Base-by-base conservation (phyloP, 1,284 basidiomycete species). In the Ceratobasidium theobromae region DNA sequence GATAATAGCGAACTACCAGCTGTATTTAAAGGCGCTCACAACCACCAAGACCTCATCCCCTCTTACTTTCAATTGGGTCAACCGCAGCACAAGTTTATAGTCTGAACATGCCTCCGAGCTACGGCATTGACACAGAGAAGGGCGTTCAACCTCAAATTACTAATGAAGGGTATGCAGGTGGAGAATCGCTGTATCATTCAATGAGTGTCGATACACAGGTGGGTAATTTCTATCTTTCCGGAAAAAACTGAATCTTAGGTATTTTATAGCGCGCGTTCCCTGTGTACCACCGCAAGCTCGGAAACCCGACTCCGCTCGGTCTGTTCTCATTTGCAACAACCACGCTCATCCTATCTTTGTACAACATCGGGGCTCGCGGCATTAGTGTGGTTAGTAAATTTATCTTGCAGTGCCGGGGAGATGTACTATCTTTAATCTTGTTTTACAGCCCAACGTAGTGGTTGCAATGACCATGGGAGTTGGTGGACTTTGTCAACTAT, bases 311-410 rank as follows among this genome's bases (percentile, higher is more conserved):
- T 0, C 79, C 79, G 14, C 73, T 80, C 9, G 82, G 82, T 68
- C 74, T 80, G 25, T 73, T 77, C 66, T 74, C 70, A 28, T 81
- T 80, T 72, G 79, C 79, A 41, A 78, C 78, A 4, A 83, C 82
- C n/a, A 83, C 81, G 2, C 81, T 82, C 54, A 73, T 83, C 30
- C 75, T 83, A 11, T 81, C 80, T 33, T 68, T 78, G 62, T 74
- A 72, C 73, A 80, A 78, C 70, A 72, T 30, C 1, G 49, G 49
- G 1, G 49, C 60, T 16, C 60, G 60, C 9, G 40, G 32, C 11
- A 64, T 64, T 40, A 43, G 30, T 18, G 60, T 64, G 23, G 60
- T 64, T 28, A 43, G 60, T 30, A 25, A 9, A 9, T n/a, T 12
- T 3, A 12, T 16, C 25, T 28, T 27, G 12, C 16, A 4, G 8